Evolutionary conservation across 2,329 filamentous ascomycete genomes (phyloP).

Genomic region (Colletotrichum sp.): DNA sequence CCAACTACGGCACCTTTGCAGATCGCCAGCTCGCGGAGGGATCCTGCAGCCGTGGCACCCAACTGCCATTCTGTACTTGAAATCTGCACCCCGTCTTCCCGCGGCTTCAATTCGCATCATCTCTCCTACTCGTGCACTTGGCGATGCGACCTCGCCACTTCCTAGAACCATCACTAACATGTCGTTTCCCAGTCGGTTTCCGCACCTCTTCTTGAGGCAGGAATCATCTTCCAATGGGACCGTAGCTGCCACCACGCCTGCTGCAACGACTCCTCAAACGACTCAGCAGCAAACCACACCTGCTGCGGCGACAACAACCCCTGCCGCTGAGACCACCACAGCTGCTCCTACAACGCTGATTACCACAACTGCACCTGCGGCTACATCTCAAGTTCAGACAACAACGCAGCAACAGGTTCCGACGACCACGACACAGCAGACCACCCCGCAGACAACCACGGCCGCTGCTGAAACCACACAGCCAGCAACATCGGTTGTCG

Average conservation of each 20-base stretch:
- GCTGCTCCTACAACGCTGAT: constrained; percentile 17
- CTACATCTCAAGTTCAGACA: not conserved
- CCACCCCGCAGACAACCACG: not conserved
- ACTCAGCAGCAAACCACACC: not conserved
- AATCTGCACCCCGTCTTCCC: not conserved
- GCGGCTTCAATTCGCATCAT: not conserved
- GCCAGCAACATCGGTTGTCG: not conserved
- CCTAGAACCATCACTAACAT: constrained; percentile 29
- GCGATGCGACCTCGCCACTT: not conserved
- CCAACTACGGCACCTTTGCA: constrained; percentile 5
- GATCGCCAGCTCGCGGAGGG: not conserved
- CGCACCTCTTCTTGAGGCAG: constrained; percentile 27
- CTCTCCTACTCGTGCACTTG: not conserved
- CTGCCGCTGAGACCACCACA: constrained; percentile 4
- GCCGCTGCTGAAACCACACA: not conserved
- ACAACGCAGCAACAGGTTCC: constrained; percentile 14
- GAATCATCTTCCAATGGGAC: constrained; percentile 25
- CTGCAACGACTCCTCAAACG: not conserved
- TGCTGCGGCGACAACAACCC: not conserved
- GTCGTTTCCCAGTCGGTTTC: constrained; percentile 26
- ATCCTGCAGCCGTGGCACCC: not conserved
- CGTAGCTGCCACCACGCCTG: constrained; percentile 10
- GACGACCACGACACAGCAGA: not conserved
- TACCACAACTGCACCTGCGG: constrained; percentile 19
- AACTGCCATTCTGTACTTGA: not conserved